phyloP scores from a whole-genome alignment of 306 rosid species.

The Purshia tridentata region DNA sequence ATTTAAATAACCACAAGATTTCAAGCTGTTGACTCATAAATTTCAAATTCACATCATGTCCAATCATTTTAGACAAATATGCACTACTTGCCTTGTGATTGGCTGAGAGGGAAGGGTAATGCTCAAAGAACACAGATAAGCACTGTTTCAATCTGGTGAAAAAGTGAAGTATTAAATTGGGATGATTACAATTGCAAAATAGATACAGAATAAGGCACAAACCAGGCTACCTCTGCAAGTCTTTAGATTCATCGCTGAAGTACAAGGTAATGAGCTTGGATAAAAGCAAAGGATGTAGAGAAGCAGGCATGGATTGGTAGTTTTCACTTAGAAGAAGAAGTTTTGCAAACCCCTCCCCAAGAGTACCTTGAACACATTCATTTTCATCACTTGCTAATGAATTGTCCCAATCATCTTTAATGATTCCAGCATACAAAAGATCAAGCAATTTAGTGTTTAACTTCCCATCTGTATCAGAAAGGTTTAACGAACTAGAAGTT shows the following conservation, averaged over 20 bases:
- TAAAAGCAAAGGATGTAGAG: conserved; percentile 70
- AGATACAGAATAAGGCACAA: conserved; percentile 1
- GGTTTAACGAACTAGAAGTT: conserved; percentile 49
- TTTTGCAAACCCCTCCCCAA: conserved; percentile 95
- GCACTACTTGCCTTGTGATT: conserved; percentile 65
- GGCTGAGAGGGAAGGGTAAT: conserved; percentile 77
- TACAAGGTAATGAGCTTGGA: conserved; percentile 69
- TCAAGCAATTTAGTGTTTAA: conserved; percentile 51
- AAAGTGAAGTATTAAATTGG: conserved; percentile 11
- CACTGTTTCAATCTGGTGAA: conserved; percentile 81
- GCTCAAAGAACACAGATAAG: conserved; percentile 88
- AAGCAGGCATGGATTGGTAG: conserved; percentile 60
- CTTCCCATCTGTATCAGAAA: conserved; percentile 54
- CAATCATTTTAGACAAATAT: conserved; percentile 8
- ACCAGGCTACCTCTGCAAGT: conserved; percentile 55
- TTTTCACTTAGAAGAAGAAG: conserved; percentile 82
- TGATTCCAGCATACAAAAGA: conserved; percentile 71
- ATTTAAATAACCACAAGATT: conserved; percentile 25
- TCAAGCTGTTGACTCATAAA: not conserved
- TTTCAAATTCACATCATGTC: not conserved
- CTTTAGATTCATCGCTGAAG: conserved; percentile 55
- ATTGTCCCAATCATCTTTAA: conserved; percentile 50
- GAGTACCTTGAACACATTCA: conserved; percentile 67
- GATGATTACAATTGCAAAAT: conserved; percentile 6
- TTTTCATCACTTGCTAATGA: conserved; percentile 55